Evolutionary conservation across 331 rosid species (phyloP).

Genomic region (Stylosanthes scabra): DNA sequence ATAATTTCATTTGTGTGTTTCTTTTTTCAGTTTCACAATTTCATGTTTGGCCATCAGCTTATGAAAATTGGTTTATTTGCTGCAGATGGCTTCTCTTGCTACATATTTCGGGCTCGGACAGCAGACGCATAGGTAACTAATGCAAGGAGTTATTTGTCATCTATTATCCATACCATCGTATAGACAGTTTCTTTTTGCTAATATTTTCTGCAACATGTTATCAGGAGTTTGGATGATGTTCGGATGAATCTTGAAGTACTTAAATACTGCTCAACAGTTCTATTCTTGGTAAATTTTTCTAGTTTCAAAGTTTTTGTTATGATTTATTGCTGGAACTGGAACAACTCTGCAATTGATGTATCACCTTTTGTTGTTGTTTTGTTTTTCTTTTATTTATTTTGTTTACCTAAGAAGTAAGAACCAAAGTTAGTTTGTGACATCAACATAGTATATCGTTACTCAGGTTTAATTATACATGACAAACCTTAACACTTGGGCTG

Average conservation of each 20-base stretch:
- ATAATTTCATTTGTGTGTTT: not conserved
- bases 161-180: not conserved
- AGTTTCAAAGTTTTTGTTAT: conserved; percentile 20
- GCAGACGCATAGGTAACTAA: conserved; percentile 85
- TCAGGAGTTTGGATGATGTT: conserved; percentile 97
- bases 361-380: not conserved
- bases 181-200: conserved; percentile 30
- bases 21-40: not conserved
- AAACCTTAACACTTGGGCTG: conserved; percentile 16
- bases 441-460: not conserved
- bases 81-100: conserved; percentile 96
- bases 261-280: conserved; percentile 83
- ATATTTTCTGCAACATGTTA: conserved; percentile 24
- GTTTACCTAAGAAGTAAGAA: not conserved
- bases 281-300: conserved; percentile 76
- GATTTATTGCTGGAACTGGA: conserved; percentile 1
- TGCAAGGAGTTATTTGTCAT: not conserved
- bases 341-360: conserved; percentile 7
- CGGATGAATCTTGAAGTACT: conserved; percentile 98
- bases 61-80: conserved; percentile 14
- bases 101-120: conserved; percentile 86
- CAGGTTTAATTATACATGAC: not conserved
- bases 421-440: not conserved
- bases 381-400: not conserved
- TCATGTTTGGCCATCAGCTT: not conserved